Base-by-base conservation (phyloP, 2,329 filamentous ascomycete genomes). In the Hypoxylon sp. region DNA sequence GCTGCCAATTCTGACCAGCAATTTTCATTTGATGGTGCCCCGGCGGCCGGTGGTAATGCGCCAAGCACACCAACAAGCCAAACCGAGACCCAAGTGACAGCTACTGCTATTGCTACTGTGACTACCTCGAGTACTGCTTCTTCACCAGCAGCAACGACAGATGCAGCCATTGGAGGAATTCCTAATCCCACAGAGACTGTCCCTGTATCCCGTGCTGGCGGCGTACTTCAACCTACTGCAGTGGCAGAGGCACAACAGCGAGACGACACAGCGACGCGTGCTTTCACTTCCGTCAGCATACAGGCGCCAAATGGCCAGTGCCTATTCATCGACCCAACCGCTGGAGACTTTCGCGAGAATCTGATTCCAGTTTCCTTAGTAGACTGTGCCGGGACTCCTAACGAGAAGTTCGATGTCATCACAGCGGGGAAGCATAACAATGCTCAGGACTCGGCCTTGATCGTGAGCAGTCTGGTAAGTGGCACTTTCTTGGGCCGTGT, bases 331-430 rank as follows among this genome's bases (percentile, higher is more conserved):
- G 83, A 87, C 70, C 83, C 84, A 0, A 83, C 83, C 1, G 84
- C 84, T 0, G 85, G 85, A 37, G 85, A 87, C 70, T 87, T 86
- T 75, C 83, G 85, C 5, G 79, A 84, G 75, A 87, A 87, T 70
- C 78, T 87, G 51, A 85, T 87, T 55, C 85, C 85, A 1, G 76
- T 87, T 8, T 78, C 80, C 22, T 72, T 86, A 9, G 81, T 82
- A 8, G 74, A 77, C 29, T 87, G 85, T 75, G 76, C 78, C 31
- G 83, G 81, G 33, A 79, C 81, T 3, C 76, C 80, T 3, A 83
- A 83, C 55, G 82, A 86, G 74, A 83, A 82, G 70, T 87, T 84
- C 72, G 85, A 87, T 73, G 72, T 87, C 47, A 80, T 87, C 59
- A 86, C 83, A 2, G 76, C 80, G 13, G 85, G 85, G 10, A 80